phyloP scores from a whole-genome alignment of 257 asterid genomes.

The Cinchona pubescens region DNA sequence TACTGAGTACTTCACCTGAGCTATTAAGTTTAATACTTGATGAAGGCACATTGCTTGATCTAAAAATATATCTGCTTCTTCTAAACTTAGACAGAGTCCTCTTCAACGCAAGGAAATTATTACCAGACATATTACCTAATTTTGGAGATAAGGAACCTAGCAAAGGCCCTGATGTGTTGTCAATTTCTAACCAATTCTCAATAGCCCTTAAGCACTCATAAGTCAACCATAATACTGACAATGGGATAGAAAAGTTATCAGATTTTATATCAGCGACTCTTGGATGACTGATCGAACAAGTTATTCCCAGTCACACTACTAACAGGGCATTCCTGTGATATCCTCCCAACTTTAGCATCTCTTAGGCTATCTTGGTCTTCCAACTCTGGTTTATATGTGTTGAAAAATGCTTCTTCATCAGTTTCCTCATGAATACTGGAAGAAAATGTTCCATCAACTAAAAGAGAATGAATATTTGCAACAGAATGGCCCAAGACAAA shows the following conservation, averaged over 20 bases:
- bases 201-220: slow-evolving; percentile 84
- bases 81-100: slow-evolving; percentile 70
- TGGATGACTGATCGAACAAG: slow-evolving; percentile 41
- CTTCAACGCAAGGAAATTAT: slow-evolving; percentile 54
- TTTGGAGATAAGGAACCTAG: slow-evolving; percentile 47
- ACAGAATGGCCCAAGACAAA: slow-evolving; percentile 67
- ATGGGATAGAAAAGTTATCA: slow-evolving; percentile 50
- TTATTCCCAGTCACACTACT: slow-evolving; percentile 57
- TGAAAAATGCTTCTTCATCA: slow-evolving; percentile 40
- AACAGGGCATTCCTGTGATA: slow-evolving; percentile 81
- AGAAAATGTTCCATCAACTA: slow-evolving; percentile 84
- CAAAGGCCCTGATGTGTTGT: slow-evolving; percentile 61
- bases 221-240: slow-evolving; percentile 73
- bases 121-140: slow-evolving; percentile 49
- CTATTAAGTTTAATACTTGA: slow-evolving; percentile 40
- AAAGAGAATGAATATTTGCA: slow-evolving; percentile 68
- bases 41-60: slow-evolving; percentile 31
- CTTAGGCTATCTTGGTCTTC: slow-evolving; percentile 76
- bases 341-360: slow-evolving; percentile 94
- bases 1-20: slow-evolving; percentile 37
- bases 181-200: slow-evolving; percentile 75
- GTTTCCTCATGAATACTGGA: slow-evolving; percentile 35
- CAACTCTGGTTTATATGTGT: slow-evolving; percentile 39
- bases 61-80: slow-evolving; percentile 50
- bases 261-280: slow-evolving; percentile 32